A percentile compares a stretch with the other conserved stretches of the same genome.
Conservation (phyloP, 164 flowering plant species). For the Annona cherimola region DNA sequence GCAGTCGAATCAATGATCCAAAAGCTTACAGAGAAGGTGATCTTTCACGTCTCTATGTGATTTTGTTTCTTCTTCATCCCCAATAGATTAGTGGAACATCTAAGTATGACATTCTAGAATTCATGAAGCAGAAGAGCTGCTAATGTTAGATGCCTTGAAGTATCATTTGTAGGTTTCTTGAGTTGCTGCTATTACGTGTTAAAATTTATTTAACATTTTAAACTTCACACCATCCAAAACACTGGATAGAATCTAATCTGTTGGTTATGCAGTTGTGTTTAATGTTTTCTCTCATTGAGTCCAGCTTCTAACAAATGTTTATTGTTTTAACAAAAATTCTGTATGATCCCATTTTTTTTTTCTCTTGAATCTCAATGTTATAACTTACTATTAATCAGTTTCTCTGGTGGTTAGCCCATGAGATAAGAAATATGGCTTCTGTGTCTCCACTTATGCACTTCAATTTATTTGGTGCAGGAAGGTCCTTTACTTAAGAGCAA, state of each 20-base stretch:
- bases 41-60: not conserved
- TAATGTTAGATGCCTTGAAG: too few species aligned
- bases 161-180: too few species aligned
- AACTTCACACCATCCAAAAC: too few species aligned
- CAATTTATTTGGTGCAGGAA: conserved; percentile 43
- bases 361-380: not conserved
- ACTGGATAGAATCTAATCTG: too few species aligned
- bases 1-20: conserved; percentile 85
- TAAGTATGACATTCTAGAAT: too few species aligned
- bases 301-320: not conserved
- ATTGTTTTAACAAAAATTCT: not conserved
- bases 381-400: not conserved
- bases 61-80: not conserved
- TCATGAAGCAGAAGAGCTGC: too few species aligned
- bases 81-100: not conserved
- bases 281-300: not conserved
- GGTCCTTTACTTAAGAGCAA: conserved; percentile 85
- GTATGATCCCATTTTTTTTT: not conserved
- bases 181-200: too few species aligned
- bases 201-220: too few species aligned
- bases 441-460: not conserved
- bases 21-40: conserved; percentile 78
- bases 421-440: not conserved
- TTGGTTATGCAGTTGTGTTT: too few species aligned
- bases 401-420: not conserved